phyloP scores from a whole-genome alignment of 1,139 yeast genomes.

The Candida labiduridarum region DNA sequence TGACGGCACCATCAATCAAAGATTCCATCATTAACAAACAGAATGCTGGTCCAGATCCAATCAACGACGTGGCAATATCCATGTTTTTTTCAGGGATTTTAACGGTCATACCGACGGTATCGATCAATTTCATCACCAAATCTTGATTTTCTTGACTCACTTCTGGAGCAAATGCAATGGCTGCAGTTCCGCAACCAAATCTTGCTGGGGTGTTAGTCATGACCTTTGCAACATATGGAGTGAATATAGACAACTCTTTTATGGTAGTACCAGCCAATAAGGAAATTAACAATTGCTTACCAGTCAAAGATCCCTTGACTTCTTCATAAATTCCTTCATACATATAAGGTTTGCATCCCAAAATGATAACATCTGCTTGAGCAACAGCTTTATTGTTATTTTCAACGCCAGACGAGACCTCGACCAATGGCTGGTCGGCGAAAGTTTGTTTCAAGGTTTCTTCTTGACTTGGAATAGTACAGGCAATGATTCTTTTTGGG shows the following conservation, averaged over 20 bases:
- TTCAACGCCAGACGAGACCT: slow-evolving; percentile 53
- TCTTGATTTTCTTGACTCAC: slow-evolving; percentile 51
- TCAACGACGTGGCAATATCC: slow-evolving; percentile 95
- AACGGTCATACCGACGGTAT: slow-evolving; percentile 69
- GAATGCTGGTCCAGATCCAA: slow-evolving; percentile 98
- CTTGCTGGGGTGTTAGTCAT: slow-evolving; percentile 98
- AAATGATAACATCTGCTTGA: slow-evolving; percentile 67
- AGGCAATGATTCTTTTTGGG: slow-evolving; percentile 74
- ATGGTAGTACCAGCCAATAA: slow-evolving; percentile 93
- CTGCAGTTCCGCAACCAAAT: slow-evolving; percentile 91
- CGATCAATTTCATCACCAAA: slow-evolving; percentile 58
- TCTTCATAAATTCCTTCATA: slow-evolving; percentile 60
- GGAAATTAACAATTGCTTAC: slow-evolving; percentile 71
- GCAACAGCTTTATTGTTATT: slow-evolving; percentile 59
- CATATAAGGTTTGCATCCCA: slow-evolving; percentile 88
- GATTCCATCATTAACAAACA: slow-evolving; percentile 89
- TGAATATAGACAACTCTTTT: slow-evolving; percentile 57
- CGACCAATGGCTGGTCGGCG: slow-evolving; percentile 45
- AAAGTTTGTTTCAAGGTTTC: slow-evolving; percentile 12
- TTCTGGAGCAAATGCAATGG: slow-evolving; percentile 65
- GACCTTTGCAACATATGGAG: slow-evolving; percentile 76
- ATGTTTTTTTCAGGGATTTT: slow-evolving; percentile 86
- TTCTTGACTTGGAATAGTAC: slow-evolving; percentile 59
- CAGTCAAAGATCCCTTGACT: slow-evolving; percentile 43
- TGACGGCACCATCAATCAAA: slow-evolving; percentile 89